Evolutionary conservation across 2,329 filamentous ascomycete species (phyloP).

Genomic region (Cladosporium austrohemisphaericum): DNA sequence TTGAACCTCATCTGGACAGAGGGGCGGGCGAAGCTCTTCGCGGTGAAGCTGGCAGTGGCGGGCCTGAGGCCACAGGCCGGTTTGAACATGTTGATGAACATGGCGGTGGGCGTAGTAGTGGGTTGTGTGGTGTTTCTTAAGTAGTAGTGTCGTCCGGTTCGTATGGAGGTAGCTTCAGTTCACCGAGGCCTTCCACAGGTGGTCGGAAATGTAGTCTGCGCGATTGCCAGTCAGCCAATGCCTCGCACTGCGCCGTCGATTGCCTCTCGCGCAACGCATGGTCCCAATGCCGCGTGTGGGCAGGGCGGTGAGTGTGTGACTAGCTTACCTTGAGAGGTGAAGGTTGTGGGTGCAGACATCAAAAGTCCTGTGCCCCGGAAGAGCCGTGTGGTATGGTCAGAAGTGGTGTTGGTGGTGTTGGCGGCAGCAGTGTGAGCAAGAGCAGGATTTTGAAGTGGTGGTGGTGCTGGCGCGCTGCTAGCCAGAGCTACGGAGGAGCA

Average conservation of each 20-base stretch:
- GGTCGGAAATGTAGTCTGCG: slow-evolving; percentile 65
- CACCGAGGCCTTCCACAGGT: slow-evolving; percentile 65
- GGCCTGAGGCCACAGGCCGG: slow-evolving; percentile 44
- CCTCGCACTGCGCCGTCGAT: neutral
- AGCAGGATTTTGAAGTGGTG: too few relatives aligned
- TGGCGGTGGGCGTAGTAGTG: slow-evolving; percentile 39
- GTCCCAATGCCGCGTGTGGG: slow-evolving; percentile 32
- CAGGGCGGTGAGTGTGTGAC: slow-evolving; percentile 14
- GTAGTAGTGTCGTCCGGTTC: slow-evolving; percentile 18
- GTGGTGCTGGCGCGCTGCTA: too few relatives aligned
- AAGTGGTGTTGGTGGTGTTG: neutral
- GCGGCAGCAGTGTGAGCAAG: too few relatives aligned
- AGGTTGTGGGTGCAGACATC: slow-evolving; percentile 50
- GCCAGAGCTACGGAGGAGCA: too few relatives aligned
- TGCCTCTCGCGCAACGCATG: slow-evolving; percentile 25
- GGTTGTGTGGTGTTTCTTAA: slow-evolving; percentile 17
- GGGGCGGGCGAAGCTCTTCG: slow-evolving; percentile 42
- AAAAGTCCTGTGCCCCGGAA: slow-evolving; percentile 28
- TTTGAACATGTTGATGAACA: slow-evolving; percentile 55
- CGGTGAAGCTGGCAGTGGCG: slow-evolving; percentile 39
- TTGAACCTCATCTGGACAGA: slow-evolving; percentile 49
- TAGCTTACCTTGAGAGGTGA: slow-evolving; percentile 51
- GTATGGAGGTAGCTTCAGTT: slow-evolving; percentile 46
- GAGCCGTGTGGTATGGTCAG: neutral
- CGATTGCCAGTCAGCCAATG: slow-evolving; percentile 11